A percentile compares a stretch with the other conserved stretches of the same genome.
These are phyloP conservation scores for Venturia pyrina DNA, from an alignment of 2,329 filamentous ascomycete species.

Conservation along the genomic window DNA sequence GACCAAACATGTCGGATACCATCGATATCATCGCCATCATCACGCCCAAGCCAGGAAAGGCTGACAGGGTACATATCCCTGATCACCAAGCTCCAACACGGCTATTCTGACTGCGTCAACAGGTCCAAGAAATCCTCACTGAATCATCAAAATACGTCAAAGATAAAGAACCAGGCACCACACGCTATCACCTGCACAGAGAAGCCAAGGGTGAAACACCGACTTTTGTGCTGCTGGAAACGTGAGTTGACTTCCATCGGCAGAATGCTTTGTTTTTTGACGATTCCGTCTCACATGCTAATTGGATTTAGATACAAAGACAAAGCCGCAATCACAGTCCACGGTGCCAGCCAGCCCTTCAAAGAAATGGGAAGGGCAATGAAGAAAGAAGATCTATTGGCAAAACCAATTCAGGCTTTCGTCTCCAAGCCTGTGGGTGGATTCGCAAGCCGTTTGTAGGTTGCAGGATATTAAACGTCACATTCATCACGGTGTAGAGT, in stretches of 20 bases:
- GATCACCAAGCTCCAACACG: neutral
- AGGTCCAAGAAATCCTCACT: conserved; percentile 10
- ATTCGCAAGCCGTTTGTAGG: conserved; percentile 11
- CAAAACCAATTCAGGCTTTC: conserved; percentile 10
- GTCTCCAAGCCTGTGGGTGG: conserved; percentile 11
- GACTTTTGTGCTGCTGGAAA: conserved; percentile 10
- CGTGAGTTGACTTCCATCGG: neutral
- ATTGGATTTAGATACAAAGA: conserved; percentile 9
- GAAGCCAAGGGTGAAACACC: conserved; percentile 10
- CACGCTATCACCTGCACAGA: conserved; percentile 10
- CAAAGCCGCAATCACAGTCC: conserved; percentile 6
- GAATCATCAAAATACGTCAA: conserved; percentile 6
- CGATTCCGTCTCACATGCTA: no score
- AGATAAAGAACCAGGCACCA: conserved; percentile 11
- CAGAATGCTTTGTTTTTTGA: no score
- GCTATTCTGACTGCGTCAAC: neutral
- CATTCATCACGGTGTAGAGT: no score
- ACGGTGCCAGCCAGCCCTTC: conserved; percentile 11
- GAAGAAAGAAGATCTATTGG: conserved; percentile 9
- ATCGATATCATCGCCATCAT: conserved; percentile 11
- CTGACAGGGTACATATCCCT: conserved; percentile 5
- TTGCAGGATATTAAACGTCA: no score
- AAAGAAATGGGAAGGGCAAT: conserved; percentile 4
- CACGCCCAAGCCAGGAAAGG: conserved; percentile 11
- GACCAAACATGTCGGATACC: conserved; percentile 1